Base-by-base conservation (phyloP, 768 basidiomycete species). In the Mycena crocata region DNA sequence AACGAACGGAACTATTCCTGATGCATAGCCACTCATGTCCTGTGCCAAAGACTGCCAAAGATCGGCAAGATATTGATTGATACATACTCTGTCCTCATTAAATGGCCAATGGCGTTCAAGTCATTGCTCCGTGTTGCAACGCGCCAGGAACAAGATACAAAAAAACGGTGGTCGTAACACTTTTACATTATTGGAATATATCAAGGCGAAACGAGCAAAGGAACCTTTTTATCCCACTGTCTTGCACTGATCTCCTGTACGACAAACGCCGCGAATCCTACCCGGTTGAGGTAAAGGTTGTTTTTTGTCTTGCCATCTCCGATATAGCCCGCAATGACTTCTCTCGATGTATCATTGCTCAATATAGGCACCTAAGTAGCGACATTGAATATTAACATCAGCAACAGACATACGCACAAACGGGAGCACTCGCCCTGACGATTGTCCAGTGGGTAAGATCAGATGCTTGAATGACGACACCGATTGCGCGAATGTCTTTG, bases 341-440 rank as follows among this genome's bases (percentile, higher is more conserved):
- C 80, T 67, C 78, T 85, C 17, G 78, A 79, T 28, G 81, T 73
- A 5, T 82, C 78, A 66, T 86, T 82, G 45, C 83, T 89, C 71
- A 93, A 73, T 28, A 91, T 56, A 0, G 91, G 91, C 2, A 93
- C 90, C 34, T n/a, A n/a, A n/a, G n/a, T n/a, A n/a, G n/a, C n/a
- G n/a, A n/a, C n/a, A n/a, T n/a, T n/a, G n/a, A n/a, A n/a, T n/a
- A n/a, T n/a, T n/a, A n/a, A n/a, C n/a, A n/a, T n/a, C n/a, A n/a
- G n/a, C n/a, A n/a, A n/a, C n/a, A n/a, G n/a, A n/a, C n/a, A n/a
- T n/a, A n/a, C n/a, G n/a, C 45, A 26, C 45, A 28, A 17, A 46
- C 45, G 71, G 93, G 73, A 31, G 91, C 57, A 0, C 91, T 91
- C 2, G 93, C 90, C 35, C 92, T 82, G 32, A 83, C 87, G 48